phyloP scores from a whole-genome alignment of 352 stramenopile species.

The Phytophthora fragariaefolia region DNA sequence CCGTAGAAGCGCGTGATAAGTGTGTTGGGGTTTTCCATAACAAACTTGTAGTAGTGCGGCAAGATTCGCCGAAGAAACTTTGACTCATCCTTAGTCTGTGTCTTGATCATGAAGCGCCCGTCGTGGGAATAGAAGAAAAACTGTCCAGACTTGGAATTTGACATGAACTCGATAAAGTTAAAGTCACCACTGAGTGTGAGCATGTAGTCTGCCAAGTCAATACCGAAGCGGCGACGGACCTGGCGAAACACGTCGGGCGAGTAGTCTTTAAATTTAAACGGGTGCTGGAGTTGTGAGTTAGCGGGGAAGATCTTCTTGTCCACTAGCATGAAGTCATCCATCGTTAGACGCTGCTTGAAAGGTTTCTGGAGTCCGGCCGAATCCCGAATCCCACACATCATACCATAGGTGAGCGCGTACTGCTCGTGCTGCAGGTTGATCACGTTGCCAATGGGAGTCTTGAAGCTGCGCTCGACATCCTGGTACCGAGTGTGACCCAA shows the following conservation, averaged over 20 bases:
- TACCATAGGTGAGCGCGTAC: conserved; percentile 98
- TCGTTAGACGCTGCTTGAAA: conserved; percentile 83
- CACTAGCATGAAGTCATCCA: conserved; percentile 93
- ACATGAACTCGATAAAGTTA: conserved; percentile 99
- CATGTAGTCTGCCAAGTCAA: conserved; percentile 90
- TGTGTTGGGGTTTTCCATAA: conserved; percentile 97
- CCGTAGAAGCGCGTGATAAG: conserved; percentile 97
- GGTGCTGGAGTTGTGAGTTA: conserved; percentile 76
- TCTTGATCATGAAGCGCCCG: conserved; percentile 99
- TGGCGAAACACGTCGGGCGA: conserved; percentile 87
- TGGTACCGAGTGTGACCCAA: conserved; percentile 60
- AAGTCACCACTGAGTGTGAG: conserved; percentile 93
- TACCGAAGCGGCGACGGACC: conserved; percentile 76
- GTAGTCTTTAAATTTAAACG: conserved; percentile 95
- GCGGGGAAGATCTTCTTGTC: conserved; percentile 81
- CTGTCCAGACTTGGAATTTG: conserved; percentile 98
- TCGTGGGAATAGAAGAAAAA: conserved; percentile 99
- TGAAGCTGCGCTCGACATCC: conserved; percentile 60
- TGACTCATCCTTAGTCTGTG: conserved; percentile 98
- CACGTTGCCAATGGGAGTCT: conserved; percentile 72
- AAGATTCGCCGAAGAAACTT: conserved; percentile 98
- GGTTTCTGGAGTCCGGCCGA: conserved; percentile 89
- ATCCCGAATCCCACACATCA: conserved; percentile 98
- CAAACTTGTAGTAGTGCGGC: conserved; percentile 98
- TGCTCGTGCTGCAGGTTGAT: conserved; percentile 94